Evolutionary conservation across 2,329 filamentous ascomycete genomes (phyloP).

Genomic region (Daldinia sp.): DNA sequence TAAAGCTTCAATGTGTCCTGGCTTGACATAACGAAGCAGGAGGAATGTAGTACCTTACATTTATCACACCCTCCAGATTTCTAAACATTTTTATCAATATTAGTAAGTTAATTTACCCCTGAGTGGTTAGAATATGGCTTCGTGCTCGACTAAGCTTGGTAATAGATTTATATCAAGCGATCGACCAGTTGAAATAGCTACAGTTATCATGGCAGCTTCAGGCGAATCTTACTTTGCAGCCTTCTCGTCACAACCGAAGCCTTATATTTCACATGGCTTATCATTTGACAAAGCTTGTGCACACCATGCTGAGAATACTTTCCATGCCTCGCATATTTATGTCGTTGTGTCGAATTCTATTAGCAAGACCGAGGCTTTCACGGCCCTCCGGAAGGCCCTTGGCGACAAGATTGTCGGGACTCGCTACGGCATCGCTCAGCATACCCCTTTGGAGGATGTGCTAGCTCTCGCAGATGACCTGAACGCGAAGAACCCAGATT

Average conservation of each 20-base stretch:
- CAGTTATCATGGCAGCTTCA: conserved; percentile 34
- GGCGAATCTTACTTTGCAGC: conserved; percentile 34
- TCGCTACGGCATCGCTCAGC: conserved; percentile 50
- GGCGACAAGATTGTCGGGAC: conserved; percentile 47
- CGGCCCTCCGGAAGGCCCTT: conserved; percentile 43
- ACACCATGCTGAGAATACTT: conserved; percentile 48
- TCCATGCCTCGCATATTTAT: conserved; percentile 47
- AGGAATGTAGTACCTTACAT: neutral
- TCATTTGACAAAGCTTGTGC: conserved; percentile 48
- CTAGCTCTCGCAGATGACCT: conserved; percentile 49
- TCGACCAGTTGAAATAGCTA: conserved; percentile 27
- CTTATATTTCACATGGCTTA: conserved; percentile 46
- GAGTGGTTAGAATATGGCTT: neutral
- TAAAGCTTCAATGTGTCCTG: conserved; percentile 12
- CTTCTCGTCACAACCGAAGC: conserved; percentile 29
- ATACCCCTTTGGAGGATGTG: conserved; percentile 51
- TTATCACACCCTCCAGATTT: neutral
- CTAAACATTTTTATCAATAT: neutral
- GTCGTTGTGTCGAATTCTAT: conserved; percentile 52
- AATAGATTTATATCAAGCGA: conserved; percentile 14
- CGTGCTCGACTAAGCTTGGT: conserved; percentile 5
- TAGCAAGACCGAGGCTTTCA: conserved; percentile 49
- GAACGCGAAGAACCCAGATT: conserved; percentile 43
- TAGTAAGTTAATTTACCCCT: neutral
- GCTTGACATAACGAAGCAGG: neutral